Evolutionary conservation across 805 yeast genomes (phyloP).

Genomic region (Torulaspora microellipsoides): DNA sequence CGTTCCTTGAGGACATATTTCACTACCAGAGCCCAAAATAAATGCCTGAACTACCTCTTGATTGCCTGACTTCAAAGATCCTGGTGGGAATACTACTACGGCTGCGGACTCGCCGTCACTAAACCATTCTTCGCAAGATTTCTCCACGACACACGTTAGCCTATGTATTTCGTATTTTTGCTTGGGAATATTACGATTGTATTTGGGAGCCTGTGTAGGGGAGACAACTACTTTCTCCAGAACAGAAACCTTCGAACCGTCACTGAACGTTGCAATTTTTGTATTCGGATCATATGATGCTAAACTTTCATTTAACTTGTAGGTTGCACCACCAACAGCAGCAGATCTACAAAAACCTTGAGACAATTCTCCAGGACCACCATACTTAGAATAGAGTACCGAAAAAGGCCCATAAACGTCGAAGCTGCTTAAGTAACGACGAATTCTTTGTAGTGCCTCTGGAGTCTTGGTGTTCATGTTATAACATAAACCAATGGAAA

Average conservation of each 20-base stretch:
- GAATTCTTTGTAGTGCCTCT: constrained; percentile 73
- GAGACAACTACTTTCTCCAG: constrained; percentile 75
- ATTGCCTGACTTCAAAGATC: constrained; percentile 63
- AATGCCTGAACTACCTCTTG: constrained; percentile 76
- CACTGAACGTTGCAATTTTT: constrained; percentile 66
- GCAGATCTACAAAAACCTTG: constrained; percentile 98
- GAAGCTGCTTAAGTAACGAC: constrained; percentile 76
- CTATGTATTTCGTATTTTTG: constrained; percentile 61
- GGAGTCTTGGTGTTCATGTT: constrained; percentile 58
- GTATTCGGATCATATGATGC: constrained; percentile 58
- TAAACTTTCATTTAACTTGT: constrained; percentile 70
- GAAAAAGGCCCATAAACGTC: constrained; percentile 96
- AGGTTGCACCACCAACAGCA: constrained; percentile 96
- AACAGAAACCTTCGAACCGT: constrained; percentile 69
- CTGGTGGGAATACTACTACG: constrained; percentile 88
- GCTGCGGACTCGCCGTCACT: constrained; percentile 78
- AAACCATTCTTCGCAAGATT: constrained; percentile 90
- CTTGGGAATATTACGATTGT: constrained; percentile 40
- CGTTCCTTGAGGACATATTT: constrained; percentile 82
- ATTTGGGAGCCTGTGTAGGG: constrained; percentile 58
- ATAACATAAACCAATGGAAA: constrained; percentile 77
- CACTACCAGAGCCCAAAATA: constrained; percentile 82
- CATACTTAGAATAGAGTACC: constrained; percentile 84
- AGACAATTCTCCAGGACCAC: constrained; percentile 92
- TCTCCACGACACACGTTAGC: constrained; percentile 75